These are phyloP conservation scores for Ganoderma meredithae DNA, from an alignment of 1,284 basidiomycete species.

Conservation along the genomic window DNA sequence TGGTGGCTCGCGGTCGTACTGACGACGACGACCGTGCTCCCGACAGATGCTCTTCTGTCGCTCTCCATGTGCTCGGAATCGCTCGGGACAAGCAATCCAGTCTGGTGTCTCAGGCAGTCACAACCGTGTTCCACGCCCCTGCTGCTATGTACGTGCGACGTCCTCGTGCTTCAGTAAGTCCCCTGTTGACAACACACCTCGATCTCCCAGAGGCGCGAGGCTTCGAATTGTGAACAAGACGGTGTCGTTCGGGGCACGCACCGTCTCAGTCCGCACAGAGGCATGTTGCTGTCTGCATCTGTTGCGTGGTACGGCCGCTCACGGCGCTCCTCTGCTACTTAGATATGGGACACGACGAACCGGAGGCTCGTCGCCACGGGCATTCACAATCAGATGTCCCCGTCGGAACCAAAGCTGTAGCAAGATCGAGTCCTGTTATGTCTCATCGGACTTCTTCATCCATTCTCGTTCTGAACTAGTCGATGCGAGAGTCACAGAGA, in stretches of 20 bases:
- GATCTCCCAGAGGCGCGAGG: not conserved
- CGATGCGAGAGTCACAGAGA: too few species aligned
- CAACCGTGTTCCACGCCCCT: constrained; percentile 68
- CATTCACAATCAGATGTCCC: too few species aligned
- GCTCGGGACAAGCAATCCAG: constrained; percentile 63
- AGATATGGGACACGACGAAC: too few species aligned
- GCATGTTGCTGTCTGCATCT: not conserved
- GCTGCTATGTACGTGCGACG: constrained; percentile 52
- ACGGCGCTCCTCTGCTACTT: too few species aligned
- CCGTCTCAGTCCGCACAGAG: not conserved
- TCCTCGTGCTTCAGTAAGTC: not conserved
- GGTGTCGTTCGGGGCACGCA: not conserved
- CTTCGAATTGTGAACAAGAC: not conserved
- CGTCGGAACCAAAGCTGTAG: too few species aligned
- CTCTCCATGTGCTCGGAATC: constrained; percentile 65
- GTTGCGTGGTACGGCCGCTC: too few species aligned
- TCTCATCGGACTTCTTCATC: too few species aligned
- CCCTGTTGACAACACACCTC: not conserved
- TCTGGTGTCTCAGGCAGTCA: constrained; percentile 72
- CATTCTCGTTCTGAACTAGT: too few species aligned
- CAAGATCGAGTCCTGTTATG: too few species aligned
- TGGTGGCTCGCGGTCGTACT: not conserved
- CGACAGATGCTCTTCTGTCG: constrained; percentile 58
- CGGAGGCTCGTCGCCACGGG: too few species aligned
- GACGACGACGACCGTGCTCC: not conserved